Percentiles rank a stretch among this genome's conserved stretches.
Evolutionary conservation across 73 alveolate genomes (phyloP).

Genomic region (Paramecium sonneborni): DNA sequence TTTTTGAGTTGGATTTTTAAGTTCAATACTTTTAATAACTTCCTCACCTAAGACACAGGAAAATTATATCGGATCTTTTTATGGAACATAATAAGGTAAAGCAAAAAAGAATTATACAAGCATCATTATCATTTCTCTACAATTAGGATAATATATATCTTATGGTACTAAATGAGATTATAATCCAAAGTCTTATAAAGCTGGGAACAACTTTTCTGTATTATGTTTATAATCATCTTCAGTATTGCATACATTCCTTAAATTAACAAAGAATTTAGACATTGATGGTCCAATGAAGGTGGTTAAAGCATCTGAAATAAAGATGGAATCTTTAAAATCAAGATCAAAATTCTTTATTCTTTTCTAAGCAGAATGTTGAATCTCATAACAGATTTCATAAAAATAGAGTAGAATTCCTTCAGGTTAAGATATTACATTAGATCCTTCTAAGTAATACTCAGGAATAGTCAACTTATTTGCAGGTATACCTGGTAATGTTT

Average conservation of each 20-base stretch:
- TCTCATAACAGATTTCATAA: slow-evolving; percentile 78
- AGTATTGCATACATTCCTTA: slow-evolving; percentile 32
- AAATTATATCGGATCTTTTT: slow-evolving; percentile 89
- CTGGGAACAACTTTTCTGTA: slow-evolving; percentile 87
- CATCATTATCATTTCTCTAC: slow-evolving; percentile 93
- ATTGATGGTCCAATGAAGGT: neutral
- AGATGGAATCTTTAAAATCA: slow-evolving; percentile 66
- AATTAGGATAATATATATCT: slow-evolving; percentile 89
- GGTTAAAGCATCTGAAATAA: neutral
- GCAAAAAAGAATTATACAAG: slow-evolving; percentile 88
- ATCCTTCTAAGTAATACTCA: slow-evolving; percentile 80
- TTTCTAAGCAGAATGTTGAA: slow-evolving; percentile 79
- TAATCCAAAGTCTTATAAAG: slow-evolving; percentile 88
- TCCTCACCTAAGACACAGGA: slow-evolving; percentile 95
- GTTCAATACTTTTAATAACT: slow-evolving; percentile 89
- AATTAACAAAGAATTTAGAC: neutral
- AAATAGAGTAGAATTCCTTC: slow-evolving; percentile 93
- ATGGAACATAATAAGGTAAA: slow-evolving; percentile 97
- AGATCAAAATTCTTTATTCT: slow-evolving; percentile 82
- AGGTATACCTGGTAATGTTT: slow-evolving; percentile 87
- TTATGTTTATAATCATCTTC: slow-evolving; percentile 84
- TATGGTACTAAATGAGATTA: slow-evolving; percentile 75
- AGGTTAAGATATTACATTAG: slow-evolving; percentile 88
- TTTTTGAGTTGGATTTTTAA: slow-evolving; percentile 90
- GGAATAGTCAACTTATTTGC: slow-evolving; percentile 80